Base-by-base conservation (phyloP, 106 monocot genomes). In the Platanthera guangdongensis region DNA sequence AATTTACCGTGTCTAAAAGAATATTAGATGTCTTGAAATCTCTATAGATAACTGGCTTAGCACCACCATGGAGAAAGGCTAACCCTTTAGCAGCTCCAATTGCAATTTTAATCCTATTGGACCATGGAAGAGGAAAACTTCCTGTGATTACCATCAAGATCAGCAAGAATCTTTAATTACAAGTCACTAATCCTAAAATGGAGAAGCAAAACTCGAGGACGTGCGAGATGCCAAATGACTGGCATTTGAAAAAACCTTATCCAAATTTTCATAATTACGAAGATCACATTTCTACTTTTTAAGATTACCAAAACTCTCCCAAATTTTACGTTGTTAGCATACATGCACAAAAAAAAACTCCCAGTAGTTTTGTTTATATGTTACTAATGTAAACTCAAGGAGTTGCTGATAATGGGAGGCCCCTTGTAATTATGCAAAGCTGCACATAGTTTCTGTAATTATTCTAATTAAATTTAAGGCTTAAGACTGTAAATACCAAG, bases 1-100 rank as follows among this genome's bases (percentile, higher is more conserved):
- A 25, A 25, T 25, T 25, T 81, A 95, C 95, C 78, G 76, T 71
- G 82, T 95, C 89, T 21, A 95, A 84, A 81, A 95, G 90, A 86
- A 92, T 83, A 81, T 95, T 95, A 53, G 95, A 92, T 60, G 92
- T 81, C 72, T 95, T 95, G 76, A 95, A 95, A 62, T 95, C 92
- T 65, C 89, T 87, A 75, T 95, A 95, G 47, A 92, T 95, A 74
- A 95, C 89, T 55, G 95, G 95, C 81, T 88, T 81, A 57, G 82
- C 18, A 32, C 84, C 87, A 73, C 84, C 88, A 78, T 95, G 95
- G 73, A 95, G 95, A 81, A 95, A 95, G 54, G 95, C 95, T 57
- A 95, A 71, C 65, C 94, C 94, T 77, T 86, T 95, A 67, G 92
- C 94, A 72, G 94, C 94, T 77, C 89, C 92, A 75, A 92, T 78